Percentiles rank a stretch among this genome's conserved stretches.
These are phyloP conservation scores for Spencermartinsiella europaea DNA, from an alignment of 805 yeast species.

Conservation along the genomic window DNA sequence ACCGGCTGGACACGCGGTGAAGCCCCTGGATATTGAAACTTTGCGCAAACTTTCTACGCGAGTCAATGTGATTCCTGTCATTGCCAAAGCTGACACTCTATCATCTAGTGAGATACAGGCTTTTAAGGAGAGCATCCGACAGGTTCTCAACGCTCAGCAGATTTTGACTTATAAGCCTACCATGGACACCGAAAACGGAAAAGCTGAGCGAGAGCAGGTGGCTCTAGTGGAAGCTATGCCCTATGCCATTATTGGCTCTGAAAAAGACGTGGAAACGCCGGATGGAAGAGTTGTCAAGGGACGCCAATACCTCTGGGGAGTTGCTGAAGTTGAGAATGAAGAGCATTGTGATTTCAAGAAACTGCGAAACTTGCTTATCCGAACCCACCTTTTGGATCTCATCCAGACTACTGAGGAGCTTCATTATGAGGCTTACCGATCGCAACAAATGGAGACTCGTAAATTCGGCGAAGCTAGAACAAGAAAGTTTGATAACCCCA, in stretches of 20 bases:
- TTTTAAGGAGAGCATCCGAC: conserved; percentile 51
- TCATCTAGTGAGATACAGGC: conserved; percentile 49
- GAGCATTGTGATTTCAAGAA: conserved; percentile 69
- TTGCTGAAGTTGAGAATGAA: conserved; percentile 74
- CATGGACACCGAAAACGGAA: conserved; percentile 35
- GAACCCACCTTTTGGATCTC: conserved; percentile 71
- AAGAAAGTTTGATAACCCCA: conserved; percentile 62
- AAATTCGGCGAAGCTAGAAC: conserved; percentile 36
- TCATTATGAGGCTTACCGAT: conserved; percentile 67
- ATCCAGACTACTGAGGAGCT: conserved; percentile 65
- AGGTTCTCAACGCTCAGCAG: conserved; percentile 46
- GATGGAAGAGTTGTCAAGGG: conserved; percentile 58
- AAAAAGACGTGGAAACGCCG: conserved; percentile 39
- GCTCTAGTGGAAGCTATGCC: conserved; percentile 46
- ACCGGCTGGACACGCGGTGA: conserved; percentile 59
- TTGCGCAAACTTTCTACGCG: conserved; percentile 66
- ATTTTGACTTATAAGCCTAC: conserved; percentile 54
- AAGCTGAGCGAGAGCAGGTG: conserved; percentile 27
- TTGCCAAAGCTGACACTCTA: conserved; percentile 75
- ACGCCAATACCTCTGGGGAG: conserved; percentile 80
- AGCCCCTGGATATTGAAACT: conserved; percentile 63
- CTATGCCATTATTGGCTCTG: conserved; percentile 67
- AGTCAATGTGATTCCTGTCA: conserved; percentile 76
- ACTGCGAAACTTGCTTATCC: conserved; percentile 60
- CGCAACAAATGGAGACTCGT: conserved; percentile 49